These are phyloP conservation scores for Didymella exigua DNA, from an alignment of 2,329 filamentous ascomycete species.

Conservation along the genomic window DNA sequence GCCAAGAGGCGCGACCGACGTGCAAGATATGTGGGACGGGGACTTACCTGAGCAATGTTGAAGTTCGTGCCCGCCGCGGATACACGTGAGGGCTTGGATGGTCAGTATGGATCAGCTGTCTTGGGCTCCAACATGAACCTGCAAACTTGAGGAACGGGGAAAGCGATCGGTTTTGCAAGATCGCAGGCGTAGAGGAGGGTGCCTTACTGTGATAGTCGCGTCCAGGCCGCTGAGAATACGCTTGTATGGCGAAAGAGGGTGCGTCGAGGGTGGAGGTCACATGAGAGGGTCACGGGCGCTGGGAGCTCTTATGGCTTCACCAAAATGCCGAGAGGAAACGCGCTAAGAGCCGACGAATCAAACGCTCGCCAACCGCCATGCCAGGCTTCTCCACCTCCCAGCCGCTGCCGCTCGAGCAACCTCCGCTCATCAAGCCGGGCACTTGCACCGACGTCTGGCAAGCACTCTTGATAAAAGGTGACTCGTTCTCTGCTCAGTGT, in stretches of 20 bases:
- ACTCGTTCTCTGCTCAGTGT: not conserved
- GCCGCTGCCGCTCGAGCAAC: conserved; percentile 15
- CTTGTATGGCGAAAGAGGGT: conserved; percentile 11
- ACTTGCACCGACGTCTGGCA: not conserved
- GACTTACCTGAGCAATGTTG: conserved; percentile 19
- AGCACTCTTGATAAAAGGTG: not conserved
- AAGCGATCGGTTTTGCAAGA: not conserved
- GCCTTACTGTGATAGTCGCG: conserved; percentile 9
- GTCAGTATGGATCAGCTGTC: conserved; percentile 15
- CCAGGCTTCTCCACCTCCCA: conserved; percentile 13
- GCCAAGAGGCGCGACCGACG: conserved; percentile 4
- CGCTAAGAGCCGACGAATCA: conserved; percentile 16
- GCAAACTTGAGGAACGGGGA: not conserved
- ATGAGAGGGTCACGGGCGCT: conserved; percentile 19
- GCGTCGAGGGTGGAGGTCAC: conserved; percentile 14
- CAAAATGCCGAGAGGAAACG: conserved; percentile 16
- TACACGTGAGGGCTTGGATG: conserved; percentile 21
- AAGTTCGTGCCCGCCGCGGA: conserved; percentile 18
- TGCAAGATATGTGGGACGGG: conserved; percentile 19
- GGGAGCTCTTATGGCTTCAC: conserved; percentile 19
- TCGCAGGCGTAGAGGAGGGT: not conserved
- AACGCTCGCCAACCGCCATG: conserved; percentile 6
- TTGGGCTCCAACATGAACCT: conserved; percentile 12
- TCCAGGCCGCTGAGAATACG: conserved; percentile 4
- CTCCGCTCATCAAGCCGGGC: not conserved